These are phyloP conservation scores for Linum lewisii DNA, from an alignment of 345 rosid genomes.

Conservation along the genomic window DNA sequence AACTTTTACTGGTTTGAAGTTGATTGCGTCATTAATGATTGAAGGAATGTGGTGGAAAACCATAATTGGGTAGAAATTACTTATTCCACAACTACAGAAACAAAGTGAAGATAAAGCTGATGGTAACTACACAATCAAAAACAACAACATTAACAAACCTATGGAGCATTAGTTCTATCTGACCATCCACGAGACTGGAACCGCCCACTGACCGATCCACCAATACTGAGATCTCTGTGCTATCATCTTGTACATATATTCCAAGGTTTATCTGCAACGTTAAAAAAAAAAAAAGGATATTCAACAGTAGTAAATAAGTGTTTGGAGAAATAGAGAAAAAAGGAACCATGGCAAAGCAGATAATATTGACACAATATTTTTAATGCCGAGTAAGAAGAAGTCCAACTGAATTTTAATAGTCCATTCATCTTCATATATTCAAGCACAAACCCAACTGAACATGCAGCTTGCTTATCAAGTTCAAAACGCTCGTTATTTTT, in stretches of 20 bases:
- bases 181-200: conserved; percentile 81
- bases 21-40: background rate
- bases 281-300: background rate
- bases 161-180: conserved; percentile 93
- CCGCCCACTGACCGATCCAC: conserved; percentile 92
- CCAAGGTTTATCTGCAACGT: conserved; percentile 80
- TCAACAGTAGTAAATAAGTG: background rate
- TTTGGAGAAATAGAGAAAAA: no score
- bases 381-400: no score
- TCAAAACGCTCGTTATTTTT: no score
- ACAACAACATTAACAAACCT: conserved; percentile 31
- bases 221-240: conserved; percentile 77
- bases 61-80: no score
- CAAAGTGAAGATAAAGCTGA: background rate
- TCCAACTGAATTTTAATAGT: no score
- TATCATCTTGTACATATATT: conserved; percentile 60
- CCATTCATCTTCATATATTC: no score
- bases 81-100: background rate
- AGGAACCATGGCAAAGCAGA: no score
- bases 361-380: no score
- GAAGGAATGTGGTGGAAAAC: no score
- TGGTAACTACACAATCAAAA: background rate
- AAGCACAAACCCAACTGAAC: no score
- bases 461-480: no score
- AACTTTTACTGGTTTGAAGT: no score